Evolutionary conservation across 257 asterid species (phyloP).

Genomic region (Primulina huaijiensis): DNA sequence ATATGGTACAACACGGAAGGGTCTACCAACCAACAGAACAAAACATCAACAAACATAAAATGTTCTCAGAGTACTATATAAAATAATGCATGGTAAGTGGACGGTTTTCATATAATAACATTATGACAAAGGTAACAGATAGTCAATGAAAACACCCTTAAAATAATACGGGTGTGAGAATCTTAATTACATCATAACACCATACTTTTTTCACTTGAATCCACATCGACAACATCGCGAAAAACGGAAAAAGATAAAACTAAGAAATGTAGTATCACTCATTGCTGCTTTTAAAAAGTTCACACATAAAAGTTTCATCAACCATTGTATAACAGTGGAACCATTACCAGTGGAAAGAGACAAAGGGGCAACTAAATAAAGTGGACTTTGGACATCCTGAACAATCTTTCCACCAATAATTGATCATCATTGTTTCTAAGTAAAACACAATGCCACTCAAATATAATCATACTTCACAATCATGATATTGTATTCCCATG

Average conservation of each 20-base stretch:
- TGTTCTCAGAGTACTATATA: not conserved
- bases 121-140: not conserved
- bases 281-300: constrained; percentile 33
- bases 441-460: constrained; percentile 47
- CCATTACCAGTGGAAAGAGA: constrained; percentile 36
- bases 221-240: constrained; percentile 23
- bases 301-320: constrained; percentile 24
- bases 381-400: constrained; percentile 52
- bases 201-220: not conserved
- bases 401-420: constrained; percentile 50
- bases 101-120: not conserved
- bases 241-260: constrained; percentile 23
- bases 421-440: constrained; percentile 45
- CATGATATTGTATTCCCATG: constrained; percentile 24
- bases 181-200: not conserved
- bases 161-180: not conserved
- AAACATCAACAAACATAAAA: constrained; percentile 6
- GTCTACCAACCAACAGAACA: constrained; percentile 20
- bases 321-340: constrained; percentile 30
- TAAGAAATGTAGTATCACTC: constrained; percentile 26
- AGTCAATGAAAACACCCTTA: not conserved
- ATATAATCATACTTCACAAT: constrained; percentile 36
- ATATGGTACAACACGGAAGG: constrained; percentile 20
- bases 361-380: constrained; percentile 44
- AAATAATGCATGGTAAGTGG: not conserved